Percentiles rank a stretch among this genome's conserved stretches.
Evolutionary conservation across 2,329 filamentous ascomycete species (phyloP).

Genomic region (Endocalyx cinctus): DNA sequence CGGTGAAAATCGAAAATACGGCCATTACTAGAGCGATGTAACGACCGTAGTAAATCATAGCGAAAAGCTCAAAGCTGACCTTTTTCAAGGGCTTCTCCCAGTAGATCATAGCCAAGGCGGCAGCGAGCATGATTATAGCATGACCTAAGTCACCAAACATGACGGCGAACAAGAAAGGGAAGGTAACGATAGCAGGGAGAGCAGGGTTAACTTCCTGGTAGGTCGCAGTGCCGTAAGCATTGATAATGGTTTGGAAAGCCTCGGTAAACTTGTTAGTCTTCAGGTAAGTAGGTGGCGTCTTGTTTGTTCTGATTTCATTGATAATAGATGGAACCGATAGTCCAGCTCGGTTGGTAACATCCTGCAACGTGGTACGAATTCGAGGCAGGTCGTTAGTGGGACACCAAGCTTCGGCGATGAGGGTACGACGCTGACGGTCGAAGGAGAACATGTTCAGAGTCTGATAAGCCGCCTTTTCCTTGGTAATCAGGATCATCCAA

Average conservation of each 20-base stretch:
- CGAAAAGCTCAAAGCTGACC: constrained; percentile 86
- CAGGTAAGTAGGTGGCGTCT: constrained; percentile 94
- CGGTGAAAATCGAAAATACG: constrained; percentile 93
- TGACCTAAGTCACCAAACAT: constrained; percentile 99
- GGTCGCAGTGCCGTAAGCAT: constrained; percentile 95
- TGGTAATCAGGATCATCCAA: constrained; percentile 97
- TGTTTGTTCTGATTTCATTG: constrained; percentile 95
- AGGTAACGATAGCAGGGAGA: constrained; percentile 91
- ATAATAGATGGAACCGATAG: constrained; percentile 97
- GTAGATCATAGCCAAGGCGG: constrained; percentile 89
- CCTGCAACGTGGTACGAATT: constrained; percentile 89
- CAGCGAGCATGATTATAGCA: constrained; percentile 79
- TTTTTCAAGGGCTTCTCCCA: constrained; percentile 93
- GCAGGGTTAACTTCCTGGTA: constrained; percentile 97
- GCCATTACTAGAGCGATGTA: constrained; percentile 99
- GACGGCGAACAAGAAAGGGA: constrained; percentile 99
- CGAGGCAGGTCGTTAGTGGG: constrained; percentile 84
- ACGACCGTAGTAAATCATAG: constrained; percentile 97
- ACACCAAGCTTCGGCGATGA: constrained; percentile 97
- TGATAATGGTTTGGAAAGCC: constrained; percentile 97
- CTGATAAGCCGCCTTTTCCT: constrained; percentile 97
- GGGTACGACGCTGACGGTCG: constrained; percentile 87
- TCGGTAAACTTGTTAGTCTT: constrained; percentile 99
- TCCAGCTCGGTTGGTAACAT: constrained; percentile 93
- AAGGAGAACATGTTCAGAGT: constrained; percentile 96